A percentile compares a stretch with the other conserved stretches of the same genome.
Conservation (phyloP, 2,329 filamentous ascomycete genomes). For the Penicillium paneum region DNA sequence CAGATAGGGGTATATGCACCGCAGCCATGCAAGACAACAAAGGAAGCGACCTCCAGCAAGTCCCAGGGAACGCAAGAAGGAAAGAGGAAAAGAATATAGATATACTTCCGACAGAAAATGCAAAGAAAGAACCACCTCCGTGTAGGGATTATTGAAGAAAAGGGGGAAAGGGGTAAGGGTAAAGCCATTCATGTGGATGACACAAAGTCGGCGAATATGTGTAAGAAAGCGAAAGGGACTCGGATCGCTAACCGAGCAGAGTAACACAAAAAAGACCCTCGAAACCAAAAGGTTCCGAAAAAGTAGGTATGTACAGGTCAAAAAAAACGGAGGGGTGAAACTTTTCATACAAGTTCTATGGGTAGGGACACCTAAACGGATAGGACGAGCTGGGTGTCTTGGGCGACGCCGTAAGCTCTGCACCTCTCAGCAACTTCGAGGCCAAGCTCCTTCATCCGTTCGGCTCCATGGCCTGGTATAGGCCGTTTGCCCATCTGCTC, state of each 20-base stretch:
- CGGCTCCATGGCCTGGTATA: slow-evolving; percentile 79
- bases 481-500: slow-evolving; percentile 61
- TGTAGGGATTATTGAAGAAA: slow-evolving; percentile 18
- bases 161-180: slow-evolving; percentile 8
- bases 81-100: slow-evolving; percentile 16
- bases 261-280: slow-evolving; percentile 5
- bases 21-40: slow-evolving; percentile 30
- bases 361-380: slow-evolving; percentile 54
- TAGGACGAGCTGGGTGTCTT: slow-evolving; percentile 63
- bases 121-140: slow-evolving; percentile 17
- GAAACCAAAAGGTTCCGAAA: not conserved
- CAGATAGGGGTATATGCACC: slow-evolving; percentile 34
- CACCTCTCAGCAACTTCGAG: slow-evolving; percentile 83
- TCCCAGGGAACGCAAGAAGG: slow-evolving; percentile 11
- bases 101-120: slow-evolving; percentile 15
- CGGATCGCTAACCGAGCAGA: slow-evolving; percentile 18
- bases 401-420: slow-evolving; percentile 58
- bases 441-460: slow-evolving; percentile 90
- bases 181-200: slow-evolving; percentile 21
- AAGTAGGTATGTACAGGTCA: slow-evolving; percentile 24
- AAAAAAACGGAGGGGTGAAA: slow-evolving; percentile 21
- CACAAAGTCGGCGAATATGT: slow-evolving; percentile 28
- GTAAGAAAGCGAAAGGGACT: slow-evolving; percentile 27
- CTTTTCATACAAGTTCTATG: slow-evolving; percentile 13
- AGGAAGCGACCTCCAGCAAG: slow-evolving; percentile 21